Evolutionary conservation across 768 basidiomycete species (phyloP).

Genomic region (Mycena floridula): DNA sequence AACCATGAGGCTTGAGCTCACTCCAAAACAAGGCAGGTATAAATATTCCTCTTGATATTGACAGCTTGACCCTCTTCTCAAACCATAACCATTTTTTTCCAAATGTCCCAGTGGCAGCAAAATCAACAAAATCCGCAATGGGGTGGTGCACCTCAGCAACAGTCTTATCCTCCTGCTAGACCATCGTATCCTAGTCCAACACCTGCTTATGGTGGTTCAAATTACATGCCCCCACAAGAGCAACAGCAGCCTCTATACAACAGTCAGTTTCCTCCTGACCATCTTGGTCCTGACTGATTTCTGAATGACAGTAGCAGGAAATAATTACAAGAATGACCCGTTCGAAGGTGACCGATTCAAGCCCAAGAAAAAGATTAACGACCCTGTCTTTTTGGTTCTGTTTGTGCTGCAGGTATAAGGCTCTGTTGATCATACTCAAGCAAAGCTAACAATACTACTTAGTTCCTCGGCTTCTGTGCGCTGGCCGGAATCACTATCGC

Average conservation of each 20-base stretch:
- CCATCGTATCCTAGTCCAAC: slow-evolving; percentile 11
- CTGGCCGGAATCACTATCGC: slow-evolving; percentile 60
- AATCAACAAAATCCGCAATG: slow-evolving; percentile 1
- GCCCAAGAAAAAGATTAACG: slow-evolving; percentile 65
- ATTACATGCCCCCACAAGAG: slow-evolving; percentile 17
- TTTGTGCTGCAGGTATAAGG: slow-evolving; percentile 61
- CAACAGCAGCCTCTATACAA: slow-evolving; percentile 15
- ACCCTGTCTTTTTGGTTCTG: slow-evolving; percentile 62
- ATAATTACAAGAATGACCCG: slow-evolving; percentile 30
- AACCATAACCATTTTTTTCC: no score
- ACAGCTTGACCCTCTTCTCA: no score
- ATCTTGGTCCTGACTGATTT: no score
- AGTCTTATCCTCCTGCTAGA: background rate
- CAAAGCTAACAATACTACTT: no score
- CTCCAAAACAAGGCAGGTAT: no score
- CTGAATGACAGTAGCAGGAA: slow-evolving; percentile 14
- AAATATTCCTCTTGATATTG: no score
- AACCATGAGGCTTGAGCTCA: no score
- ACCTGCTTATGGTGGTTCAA: slow-evolving; percentile 18
- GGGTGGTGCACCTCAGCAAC: slow-evolving; percentile 3
- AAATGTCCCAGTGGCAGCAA: background rate
- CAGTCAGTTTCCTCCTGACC: no score
- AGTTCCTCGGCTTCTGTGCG: slow-evolving; percentile 66
- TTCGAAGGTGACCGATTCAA: slow-evolving; percentile 60
- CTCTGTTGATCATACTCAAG: no score